These are phyloP conservation scores for Albifimbria verrucaria DNA, from an alignment of 2,329 filamentous ascomycete genomes.

Conservation along the genomic window DNA sequence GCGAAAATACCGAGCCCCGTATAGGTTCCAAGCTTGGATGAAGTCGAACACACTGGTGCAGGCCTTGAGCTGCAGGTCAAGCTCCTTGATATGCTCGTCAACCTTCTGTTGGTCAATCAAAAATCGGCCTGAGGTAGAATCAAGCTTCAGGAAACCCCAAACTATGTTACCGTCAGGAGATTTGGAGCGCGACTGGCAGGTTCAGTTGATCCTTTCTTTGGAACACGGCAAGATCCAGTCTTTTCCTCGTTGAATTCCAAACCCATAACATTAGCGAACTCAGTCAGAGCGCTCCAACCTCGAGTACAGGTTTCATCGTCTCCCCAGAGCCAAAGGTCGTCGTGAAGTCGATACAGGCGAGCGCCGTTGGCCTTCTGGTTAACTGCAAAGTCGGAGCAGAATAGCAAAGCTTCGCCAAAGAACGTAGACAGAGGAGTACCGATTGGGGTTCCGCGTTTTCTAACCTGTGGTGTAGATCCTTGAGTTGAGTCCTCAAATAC, in stretches of 20 bases:
- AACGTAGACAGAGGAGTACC: not conserved
- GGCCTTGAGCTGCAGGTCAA: constrained; percentile 50
- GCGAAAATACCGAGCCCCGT: constrained; percentile 42
- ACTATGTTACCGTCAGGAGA: not conserved
- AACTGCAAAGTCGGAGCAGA: constrained; percentile 41
- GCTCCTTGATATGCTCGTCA: constrained; percentile 49
- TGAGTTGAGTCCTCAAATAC: no score
- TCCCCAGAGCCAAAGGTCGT: constrained; percentile 47
- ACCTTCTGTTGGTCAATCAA: constrained; percentile 52
- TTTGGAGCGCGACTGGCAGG: not conserved
- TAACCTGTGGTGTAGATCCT: no score
- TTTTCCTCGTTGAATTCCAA: not conserved
- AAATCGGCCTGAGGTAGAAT: constrained; percentile 38
- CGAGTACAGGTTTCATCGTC: constrained; percentile 33
- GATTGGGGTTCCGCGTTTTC: not conserved
- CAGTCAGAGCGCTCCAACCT: constrained; percentile 40
- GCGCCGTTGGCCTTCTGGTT: constrained; percentile 49
- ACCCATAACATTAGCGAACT: constrained; percentile 27
- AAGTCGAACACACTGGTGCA: constrained; percentile 42
- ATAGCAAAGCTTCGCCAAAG: not conserved
- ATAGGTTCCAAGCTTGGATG: constrained; percentile 44
- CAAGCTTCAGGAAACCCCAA: not conserved
- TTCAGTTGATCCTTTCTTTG: not conserved
- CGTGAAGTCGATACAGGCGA: constrained; percentile 55
- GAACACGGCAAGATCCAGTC: not conserved